These are phyloP conservation scores for Coccomyxa subellipsoidea DNA, from an alignment of 163 green algal species.

Conservation along the genomic window DNA sequence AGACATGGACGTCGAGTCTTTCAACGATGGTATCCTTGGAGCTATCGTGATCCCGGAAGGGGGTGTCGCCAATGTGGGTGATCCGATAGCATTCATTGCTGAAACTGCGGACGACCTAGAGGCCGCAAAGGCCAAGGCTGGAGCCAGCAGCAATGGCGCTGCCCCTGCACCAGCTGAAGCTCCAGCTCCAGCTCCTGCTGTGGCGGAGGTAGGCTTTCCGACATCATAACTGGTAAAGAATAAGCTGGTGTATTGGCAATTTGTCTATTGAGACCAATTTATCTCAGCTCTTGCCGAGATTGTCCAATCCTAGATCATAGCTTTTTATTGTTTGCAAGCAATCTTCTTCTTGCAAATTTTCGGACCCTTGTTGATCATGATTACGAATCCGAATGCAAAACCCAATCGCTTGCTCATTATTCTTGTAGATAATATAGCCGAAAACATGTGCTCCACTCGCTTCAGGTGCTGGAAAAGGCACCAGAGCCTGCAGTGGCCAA, in stretches of 20 bases:
- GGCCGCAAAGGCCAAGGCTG: slow-evolving; percentile 87
- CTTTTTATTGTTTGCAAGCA: too few relatives aligned
- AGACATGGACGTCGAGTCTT: slow-evolving; percentile 99
- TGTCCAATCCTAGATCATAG: neutral
- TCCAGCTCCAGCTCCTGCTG: neutral
- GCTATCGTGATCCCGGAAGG: slow-evolving; percentile 87
- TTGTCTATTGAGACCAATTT: neutral
- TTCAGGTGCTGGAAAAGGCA: neutral
- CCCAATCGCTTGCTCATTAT: too few relatives aligned
- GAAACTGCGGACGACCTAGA: slow-evolving; percentile 91
- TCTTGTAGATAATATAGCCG: neutral
- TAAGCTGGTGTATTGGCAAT: neutral
- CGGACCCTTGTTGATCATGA: too few relatives aligned
- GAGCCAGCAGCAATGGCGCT: slow-evolving; percentile 29
- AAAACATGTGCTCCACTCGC: neutral
- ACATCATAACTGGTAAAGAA: neutral
- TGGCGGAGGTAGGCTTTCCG: neutral
- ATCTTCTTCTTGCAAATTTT: too few relatives aligned
- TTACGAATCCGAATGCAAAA: too few relatives aligned
- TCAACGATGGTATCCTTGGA: slow-evolving; percentile 89
- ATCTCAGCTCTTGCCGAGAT: neutral
- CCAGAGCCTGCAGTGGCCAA: neutral
- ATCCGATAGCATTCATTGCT: slow-evolving; percentile 91
- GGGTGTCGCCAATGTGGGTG: slow-evolving; percentile 87
- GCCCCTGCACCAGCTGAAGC: slow-evolving; percentile 38